Evolutionary conservation across 2,329 filamentous ascomycete species (phyloP).

Genomic region (Tolypocladium pustulatum): DNA sequence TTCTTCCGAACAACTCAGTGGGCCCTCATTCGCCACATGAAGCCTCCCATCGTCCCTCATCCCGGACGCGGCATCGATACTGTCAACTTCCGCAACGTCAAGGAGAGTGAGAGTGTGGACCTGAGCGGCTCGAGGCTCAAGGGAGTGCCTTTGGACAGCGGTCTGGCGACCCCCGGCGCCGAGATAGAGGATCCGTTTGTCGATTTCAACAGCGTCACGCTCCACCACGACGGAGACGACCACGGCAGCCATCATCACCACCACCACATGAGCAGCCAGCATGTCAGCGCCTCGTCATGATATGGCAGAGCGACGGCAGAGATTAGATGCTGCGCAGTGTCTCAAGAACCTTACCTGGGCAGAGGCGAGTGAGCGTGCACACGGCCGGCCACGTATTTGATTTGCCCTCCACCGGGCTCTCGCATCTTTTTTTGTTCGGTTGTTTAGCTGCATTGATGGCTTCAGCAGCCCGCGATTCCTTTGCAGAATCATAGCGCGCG

Average conservation of each 20-base stretch:
- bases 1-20: slow-evolving; percentile 96
- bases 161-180: slow-evolving; percentile 71
- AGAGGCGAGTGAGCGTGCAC: neutral
- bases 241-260: slow-evolving; percentile 25
- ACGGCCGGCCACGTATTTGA: neutral
- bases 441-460: neutral
- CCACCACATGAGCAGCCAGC: slow-evolving; percentile 13
- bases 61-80: slow-evolving; percentile 87
- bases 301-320: neutral
- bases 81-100: slow-evolving; percentile 94
- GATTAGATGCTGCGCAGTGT: neutral
- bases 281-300: slow-evolving; percentile 9
- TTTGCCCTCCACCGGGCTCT: neutral
- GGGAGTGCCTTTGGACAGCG: slow-evolving; percentile 79
- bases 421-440: neutral
- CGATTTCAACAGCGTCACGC: slow-evolving; percentile 95
- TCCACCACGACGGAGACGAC: slow-evolving; percentile 92
- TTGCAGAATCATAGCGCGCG: neutral
- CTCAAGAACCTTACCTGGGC: neutral
- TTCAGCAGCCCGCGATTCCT: neutral
- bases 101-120: slow-evolving; percentile 93
- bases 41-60: slow-evolving; percentile 91
- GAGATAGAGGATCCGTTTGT: slow-evolving; percentile 87
- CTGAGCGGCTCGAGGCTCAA: slow-evolving; percentile 57
- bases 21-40: slow-evolving; percentile 95